Conservation (phyloP, 208 protist species). For the Acanthamoeba royreba region DNA sequence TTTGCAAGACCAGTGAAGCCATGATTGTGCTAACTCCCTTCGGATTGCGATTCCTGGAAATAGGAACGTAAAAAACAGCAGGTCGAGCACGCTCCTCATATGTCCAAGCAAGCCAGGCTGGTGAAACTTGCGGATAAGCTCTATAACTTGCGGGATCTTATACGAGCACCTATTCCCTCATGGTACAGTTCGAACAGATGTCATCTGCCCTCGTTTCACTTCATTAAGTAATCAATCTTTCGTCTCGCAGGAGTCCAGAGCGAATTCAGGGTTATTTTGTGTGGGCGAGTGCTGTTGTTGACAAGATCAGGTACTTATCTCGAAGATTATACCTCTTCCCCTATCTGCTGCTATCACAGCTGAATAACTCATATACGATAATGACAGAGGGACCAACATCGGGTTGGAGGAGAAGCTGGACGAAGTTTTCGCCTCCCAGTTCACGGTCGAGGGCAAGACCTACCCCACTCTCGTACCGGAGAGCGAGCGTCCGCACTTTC, state of each 20-base stretch:
- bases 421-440: conserved; percentile 48
- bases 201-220: neutral
- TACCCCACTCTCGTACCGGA: conserved; percentile 42
- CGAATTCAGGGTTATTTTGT: conserved; percentile 66
- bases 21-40: neutral
- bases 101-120: conserved; percentile 44
- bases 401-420: conserved; percentile 46
- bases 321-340: neutral
- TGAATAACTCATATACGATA: too few relatives aligned
- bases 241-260: neutral
- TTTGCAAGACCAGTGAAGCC: neutral
- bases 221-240: neutral
- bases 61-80: conserved; percentile 52
- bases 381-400: conserved; percentile 49
- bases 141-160: conserved; percentile 56
- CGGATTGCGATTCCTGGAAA: neutral
- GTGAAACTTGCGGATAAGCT: conserved; percentile 67
- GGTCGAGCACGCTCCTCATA: conserved; percentile 55
- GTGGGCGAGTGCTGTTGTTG: conserved; percentile 48
- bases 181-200: neutral
- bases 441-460: conserved; percentile 7
- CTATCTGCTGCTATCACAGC: neutral
- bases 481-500: neutral
- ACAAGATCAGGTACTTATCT: neutral
- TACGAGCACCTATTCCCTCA: neutral